Conservation (phyloP, 306 rosid species). For the Glycine tomentella region DNA sequence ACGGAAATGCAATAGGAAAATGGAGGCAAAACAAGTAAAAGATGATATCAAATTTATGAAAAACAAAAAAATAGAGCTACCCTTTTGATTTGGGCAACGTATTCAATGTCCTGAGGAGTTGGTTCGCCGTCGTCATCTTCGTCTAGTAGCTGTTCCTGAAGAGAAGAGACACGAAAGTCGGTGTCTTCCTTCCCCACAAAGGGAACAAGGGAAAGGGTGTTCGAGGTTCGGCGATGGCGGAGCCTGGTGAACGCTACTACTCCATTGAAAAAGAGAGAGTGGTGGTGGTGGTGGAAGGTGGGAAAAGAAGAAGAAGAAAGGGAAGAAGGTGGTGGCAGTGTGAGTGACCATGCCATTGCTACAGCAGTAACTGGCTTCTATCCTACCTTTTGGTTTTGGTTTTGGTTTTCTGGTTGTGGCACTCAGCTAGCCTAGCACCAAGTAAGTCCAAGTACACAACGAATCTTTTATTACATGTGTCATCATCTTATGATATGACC, state of each 20-base stretch:
- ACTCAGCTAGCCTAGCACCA: neutral
- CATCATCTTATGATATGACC: too few species aligned
- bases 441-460: neutral
- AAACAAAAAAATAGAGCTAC: constrained; percentile 40
- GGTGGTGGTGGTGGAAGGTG: constrained; percentile 12
- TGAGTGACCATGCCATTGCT: constrained; percentile 53
- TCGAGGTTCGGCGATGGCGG: constrained; percentile 37
- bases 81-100: constrained; percentile 70
- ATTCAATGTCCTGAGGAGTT: constrained; percentile 68
- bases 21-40: neutral
- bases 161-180: constrained; percentile 48
- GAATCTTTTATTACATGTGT: too few species aligned
- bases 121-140: neutral
- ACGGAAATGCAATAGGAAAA: constrained; percentile 5
- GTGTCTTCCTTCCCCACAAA: constrained; percentile 50
- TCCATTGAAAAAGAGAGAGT: constrained; percentile 34
- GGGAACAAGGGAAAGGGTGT: constrained; percentile 28
- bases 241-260: constrained; percentile 14
- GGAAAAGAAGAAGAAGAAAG: constrained; percentile 44
- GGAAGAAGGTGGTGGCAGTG: constrained; percentile 33
- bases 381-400: constrained; percentile 28
- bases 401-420: neutral
- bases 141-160: constrained; percentile 14
- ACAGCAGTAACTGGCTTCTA: neutral
- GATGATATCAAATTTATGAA: too few species aligned